These are phyloP conservation scores for Aureobasidium sp. DNA, from an alignment of 2,329 filamentous ascomycete species.

Conservation along the genomic window DNA sequence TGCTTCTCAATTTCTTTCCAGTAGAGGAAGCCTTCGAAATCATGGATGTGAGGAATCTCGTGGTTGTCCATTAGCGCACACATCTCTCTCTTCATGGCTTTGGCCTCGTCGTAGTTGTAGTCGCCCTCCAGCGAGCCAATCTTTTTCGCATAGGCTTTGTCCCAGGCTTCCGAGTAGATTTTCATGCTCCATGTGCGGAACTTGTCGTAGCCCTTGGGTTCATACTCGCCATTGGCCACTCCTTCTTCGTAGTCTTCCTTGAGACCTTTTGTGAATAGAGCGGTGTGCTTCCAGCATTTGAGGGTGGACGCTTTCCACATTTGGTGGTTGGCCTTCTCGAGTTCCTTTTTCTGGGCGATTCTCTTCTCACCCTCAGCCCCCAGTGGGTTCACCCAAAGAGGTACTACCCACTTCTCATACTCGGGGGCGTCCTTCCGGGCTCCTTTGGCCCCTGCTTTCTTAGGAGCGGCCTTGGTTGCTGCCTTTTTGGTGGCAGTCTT, in stretches of 20 bases:
- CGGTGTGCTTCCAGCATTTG: not conserved
- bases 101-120: not conserved
- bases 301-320: not conserved
- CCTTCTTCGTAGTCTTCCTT: not conserved
- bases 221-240: not conserved
- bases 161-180: not conserved
- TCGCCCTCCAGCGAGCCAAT: not conserved
- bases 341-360: not conserved
- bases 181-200: not conserved
- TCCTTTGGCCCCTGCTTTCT: not conserved
- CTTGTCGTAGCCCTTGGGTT: not conserved
- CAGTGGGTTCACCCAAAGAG: not conserved
- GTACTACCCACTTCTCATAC: not conserved
- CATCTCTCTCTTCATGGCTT: not conserved
- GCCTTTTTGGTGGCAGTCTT: slow-evolving; percentile 4
- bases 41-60: not conserved
- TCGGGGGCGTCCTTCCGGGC: not conserved
- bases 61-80: too few species aligned
- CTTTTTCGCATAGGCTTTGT: not conserved
- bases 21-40: not conserved
- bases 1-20: not conserved
- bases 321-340: not conserved
- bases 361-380: not conserved
- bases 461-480: not conserved
- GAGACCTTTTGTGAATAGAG: not conserved